phyloP scores from a whole-genome alignment of 2,329 filamentous ascomycete genomes.

The Immersiporthe knoxdaviesiana region DNA sequence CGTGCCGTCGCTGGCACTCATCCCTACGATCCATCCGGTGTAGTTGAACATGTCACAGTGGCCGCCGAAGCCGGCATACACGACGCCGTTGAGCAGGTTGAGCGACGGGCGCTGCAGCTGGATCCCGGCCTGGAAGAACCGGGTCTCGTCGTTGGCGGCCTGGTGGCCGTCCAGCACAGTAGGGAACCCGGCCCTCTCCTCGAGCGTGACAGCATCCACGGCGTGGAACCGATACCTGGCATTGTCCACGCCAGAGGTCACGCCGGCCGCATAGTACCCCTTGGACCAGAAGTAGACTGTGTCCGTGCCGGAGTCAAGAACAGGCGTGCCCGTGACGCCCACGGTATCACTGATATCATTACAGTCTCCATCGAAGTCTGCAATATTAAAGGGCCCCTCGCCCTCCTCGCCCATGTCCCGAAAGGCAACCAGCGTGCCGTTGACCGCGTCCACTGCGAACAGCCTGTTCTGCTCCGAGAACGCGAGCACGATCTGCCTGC shows the following conservation, averaged over 20 bases:
- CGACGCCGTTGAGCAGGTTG: slow-evolving; percentile 41
- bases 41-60: slow-evolving; percentile 53
- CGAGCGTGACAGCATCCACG: slow-evolving; percentile 27
- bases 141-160: slow-evolving; percentile 49
- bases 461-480: slow-evolving; percentile 61
- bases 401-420: slow-evolving; percentile 34
- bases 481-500: slow-evolving; percentile 55
- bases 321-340: slow-evolving; percentile 51
- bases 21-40: slow-evolving; percentile 38
- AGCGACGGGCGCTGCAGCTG: slow-evolving; percentile 47
- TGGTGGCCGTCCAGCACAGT: slow-evolving; percentile 47
- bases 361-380: slow-evolving; percentile 49
- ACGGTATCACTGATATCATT: slow-evolving; percentile 52
- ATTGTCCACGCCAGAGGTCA: slow-evolving; percentile 18
- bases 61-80: slow-evolving; percentile 52
- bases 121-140: slow-evolving; percentile 50
- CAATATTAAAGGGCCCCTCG: slow-evolving; percentile 52
- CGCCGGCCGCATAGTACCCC: slow-evolving; percentile 24
- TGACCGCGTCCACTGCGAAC: slow-evolving; percentile 60
- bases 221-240: slow-evolving; percentile 30
- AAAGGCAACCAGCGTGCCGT: slow-evolving; percentile 52
- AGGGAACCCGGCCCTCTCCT: slow-evolving; percentile 41
- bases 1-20: slow-evolving; percentile 37
- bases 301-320: slow-evolving; percentile 50
- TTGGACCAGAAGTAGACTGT: slow-evolving; percentile 38